A percentile compares a stretch with the other conserved stretches of the same genome.
These are phyloP conservation scores for Endotrypanum monterogeii DNA, from an alignment of 208 protist genomes.

Conservation along the genomic window DNA sequence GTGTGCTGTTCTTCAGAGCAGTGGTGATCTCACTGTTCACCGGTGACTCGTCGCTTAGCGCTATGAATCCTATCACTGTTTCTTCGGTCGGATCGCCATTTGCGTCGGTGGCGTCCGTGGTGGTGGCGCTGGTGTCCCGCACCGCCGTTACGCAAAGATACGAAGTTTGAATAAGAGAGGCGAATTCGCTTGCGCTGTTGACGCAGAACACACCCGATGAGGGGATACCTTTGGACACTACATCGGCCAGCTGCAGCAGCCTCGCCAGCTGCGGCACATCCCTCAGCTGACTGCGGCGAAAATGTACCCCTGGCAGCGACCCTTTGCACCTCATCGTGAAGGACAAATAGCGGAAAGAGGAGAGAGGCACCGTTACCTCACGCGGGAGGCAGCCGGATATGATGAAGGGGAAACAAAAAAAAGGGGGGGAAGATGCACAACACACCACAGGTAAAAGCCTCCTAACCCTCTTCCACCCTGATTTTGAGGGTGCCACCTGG, in stretches of 20 bases:
- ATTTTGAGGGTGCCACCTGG: neutral
- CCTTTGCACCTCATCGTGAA: conserved; percentile 7
- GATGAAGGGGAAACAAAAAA: neutral
- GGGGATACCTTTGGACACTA: conserved; percentile 42
- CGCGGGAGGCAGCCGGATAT: neutral
- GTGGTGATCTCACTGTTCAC: neutral
- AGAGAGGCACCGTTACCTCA: neutral
- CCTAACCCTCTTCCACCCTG: neutral
- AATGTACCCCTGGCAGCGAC: conserved; percentile 37
- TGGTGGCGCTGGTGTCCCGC: conserved; percentile 8
- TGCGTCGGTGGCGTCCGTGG: neutral
- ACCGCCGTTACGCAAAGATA: conserved; percentile 69
- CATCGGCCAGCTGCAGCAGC: conserved; percentile 42
- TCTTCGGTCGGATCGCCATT: conserved; percentile 9
- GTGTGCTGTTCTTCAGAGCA: neutral
- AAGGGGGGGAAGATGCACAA: neutral
- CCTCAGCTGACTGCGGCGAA: conserved; percentile 46
- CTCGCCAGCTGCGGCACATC: conserved; percentile 45
- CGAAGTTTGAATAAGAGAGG: conserved; percentile 63
- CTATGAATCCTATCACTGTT: conserved; percentile 53
- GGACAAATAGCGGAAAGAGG: neutral
- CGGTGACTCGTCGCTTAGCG: conserved; percentile 35
- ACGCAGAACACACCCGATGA: conserved; percentile 40
- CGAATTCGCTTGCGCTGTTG: conserved; percentile 40
- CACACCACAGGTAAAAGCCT: neutral